A percentile compares a stretch with the other conserved stretches of the same genome.
Conservation (phyloP, 345 rosid species). For the Eucalyptus regnans region DNA sequence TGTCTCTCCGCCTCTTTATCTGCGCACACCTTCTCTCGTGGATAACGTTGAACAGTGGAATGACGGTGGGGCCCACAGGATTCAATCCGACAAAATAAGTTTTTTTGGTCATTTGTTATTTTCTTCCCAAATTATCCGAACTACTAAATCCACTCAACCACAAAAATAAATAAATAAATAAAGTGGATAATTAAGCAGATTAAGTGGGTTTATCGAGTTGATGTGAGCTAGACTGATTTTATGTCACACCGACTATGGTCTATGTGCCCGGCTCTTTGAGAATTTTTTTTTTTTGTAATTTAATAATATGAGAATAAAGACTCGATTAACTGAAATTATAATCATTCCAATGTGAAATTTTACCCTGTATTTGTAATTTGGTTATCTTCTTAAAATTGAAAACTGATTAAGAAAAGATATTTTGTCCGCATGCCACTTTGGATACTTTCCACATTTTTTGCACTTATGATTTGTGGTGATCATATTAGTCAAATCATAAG, state of each 20-base stretch:
- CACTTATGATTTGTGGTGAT: not conserved
- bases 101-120: not conserved
- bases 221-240: not conserved
- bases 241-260: not conserved
- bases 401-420: not conserved
- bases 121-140: not conserved
- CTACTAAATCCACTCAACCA: not conserved
- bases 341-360: not conserved
- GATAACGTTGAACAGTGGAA: not conserved
- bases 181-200: not conserved
- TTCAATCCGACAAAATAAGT: not conserved
- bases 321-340: not conserved
- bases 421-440: not conserved
- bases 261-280: not conserved
- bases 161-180: not conserved
- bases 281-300: not conserved
- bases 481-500: not conserved
- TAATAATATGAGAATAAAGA: not conserved
- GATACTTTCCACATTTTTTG: not conserved
- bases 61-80: not conserved
- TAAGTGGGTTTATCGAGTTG: not conserved
- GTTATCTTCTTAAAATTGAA: not conserved
- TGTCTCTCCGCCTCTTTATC: conserved; percentile 17
- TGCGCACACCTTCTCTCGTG: not conserved
- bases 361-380: not conserved